Evolutionary conservation across 2,329 filamentous ascomycete genomes (phyloP).

Genomic region (Monilinia fructicola): DNA sequence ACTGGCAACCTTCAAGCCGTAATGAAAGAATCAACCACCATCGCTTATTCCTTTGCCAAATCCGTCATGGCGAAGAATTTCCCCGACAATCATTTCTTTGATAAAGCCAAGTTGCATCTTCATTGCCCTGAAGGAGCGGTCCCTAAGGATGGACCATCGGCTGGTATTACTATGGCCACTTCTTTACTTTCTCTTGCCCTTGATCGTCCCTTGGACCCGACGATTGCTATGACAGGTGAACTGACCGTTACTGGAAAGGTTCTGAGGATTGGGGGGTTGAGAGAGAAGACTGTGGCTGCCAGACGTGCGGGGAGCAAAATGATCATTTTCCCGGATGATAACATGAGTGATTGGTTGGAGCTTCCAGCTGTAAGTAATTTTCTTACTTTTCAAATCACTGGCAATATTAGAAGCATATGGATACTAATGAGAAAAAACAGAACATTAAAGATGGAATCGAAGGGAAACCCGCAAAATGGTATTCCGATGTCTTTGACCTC

Average conservation of each 20-base stretch:
- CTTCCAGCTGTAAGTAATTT: constrained; percentile 77
- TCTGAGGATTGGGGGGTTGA: constrained; percentile 84
- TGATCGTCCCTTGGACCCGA: constrained; percentile 74
- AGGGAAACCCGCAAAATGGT: constrained; percentile 90
- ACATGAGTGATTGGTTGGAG: constrained; percentile 95
- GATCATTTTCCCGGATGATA: constrained; percentile 93
- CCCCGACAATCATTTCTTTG: constrained; percentile 91
- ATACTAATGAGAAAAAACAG: constrained; percentile 49
- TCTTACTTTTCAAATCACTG: neutral
- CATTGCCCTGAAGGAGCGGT: constrained; percentile 97
- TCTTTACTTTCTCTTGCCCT: constrained; percentile 83
- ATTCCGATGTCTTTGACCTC: constrained; percentile 86
- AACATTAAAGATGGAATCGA: constrained; percentile 98
- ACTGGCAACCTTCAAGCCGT: constrained; percentile 94
- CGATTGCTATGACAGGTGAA: constrained; percentile 96
- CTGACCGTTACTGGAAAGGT: constrained; percentile 97
- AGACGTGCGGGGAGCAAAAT: constrained; percentile 87
- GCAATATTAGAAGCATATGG: neutral
- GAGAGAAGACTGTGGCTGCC: constrained; percentile 97
- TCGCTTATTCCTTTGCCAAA: constrained; percentile 96
- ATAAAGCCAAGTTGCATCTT: constrained; percentile 90
- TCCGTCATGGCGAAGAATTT: constrained; percentile 81
- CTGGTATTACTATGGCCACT: constrained; percentile 98
- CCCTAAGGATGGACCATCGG: constrained; percentile 88
- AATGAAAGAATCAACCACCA: constrained; percentile 96